A percentile compares a stretch with the other conserved stretches of the same genome.
Evolutionary conservation across 2,329 filamentous ascomycete genomes (phyloP).

Genomic region (Triangularia setosa): DNA sequence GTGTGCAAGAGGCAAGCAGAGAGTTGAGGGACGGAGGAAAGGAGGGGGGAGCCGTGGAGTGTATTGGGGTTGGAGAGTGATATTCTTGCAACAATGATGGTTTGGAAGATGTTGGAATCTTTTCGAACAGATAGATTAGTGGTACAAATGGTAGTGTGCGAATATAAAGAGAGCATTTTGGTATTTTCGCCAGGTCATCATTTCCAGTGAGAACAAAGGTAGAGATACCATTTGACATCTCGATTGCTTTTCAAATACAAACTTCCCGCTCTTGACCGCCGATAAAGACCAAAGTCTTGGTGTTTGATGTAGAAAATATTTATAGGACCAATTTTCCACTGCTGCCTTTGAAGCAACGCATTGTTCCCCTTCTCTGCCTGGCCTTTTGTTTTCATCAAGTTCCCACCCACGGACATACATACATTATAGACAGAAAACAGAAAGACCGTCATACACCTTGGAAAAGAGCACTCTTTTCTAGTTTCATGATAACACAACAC

Average conservation of each 20-base stretch:
- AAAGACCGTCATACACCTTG: not conserved
- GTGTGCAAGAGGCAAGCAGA: too few relatives aligned
- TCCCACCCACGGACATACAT: slow-evolving; percentile 11
- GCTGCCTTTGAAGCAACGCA: not conserved
- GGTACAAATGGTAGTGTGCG: not conserved
- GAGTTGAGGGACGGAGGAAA: too few relatives aligned
- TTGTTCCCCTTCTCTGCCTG: not conserved
- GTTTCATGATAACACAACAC: not conserved
- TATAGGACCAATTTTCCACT: not conserved
- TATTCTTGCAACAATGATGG: too few relatives aligned
- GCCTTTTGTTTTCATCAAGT: not conserved
- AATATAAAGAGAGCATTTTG: not conserved
- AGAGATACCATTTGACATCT: too few relatives aligned
- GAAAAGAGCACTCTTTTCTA: not conserved
- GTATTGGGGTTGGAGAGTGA: not conserved
- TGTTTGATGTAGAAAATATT: not conserved
- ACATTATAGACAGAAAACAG: not conserved
- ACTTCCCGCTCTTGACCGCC: too few relatives aligned
- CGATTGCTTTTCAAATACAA: too few relatives aligned
- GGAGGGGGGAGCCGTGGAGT: not conserved
- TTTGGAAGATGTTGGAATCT: too few relatives aligned
- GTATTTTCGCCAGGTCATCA: not conserved
- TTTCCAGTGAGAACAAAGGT: not conserved
- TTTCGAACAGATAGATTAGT: not conserved
- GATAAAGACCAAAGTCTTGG: too few relatives aligned